Conservation (phyloP, 345 rosid genomes). For the Salix caprea region DNA sequence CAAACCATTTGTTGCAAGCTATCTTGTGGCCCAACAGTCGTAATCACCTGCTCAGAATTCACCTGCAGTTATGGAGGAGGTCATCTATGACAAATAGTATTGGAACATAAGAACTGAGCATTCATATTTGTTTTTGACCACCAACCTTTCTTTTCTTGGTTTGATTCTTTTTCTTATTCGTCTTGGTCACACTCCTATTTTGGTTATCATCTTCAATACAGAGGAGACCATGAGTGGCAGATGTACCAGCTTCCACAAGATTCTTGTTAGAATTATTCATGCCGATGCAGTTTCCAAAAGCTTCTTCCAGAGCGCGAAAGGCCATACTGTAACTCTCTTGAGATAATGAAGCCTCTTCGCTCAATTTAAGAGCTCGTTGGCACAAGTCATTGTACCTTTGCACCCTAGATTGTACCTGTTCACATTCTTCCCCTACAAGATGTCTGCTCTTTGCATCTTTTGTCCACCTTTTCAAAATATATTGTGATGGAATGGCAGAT, state of each 20-base stretch:
- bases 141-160: slow-evolving; percentile 64
- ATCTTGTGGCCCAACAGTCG: slow-evolving; percentile 49
- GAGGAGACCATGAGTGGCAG: slow-evolving; percentile 51
- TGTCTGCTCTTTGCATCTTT: slow-evolving; percentile 56
- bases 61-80: slow-evolving; percentile 35
- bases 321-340: slow-evolving; percentile 59
- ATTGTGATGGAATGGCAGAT: slow-evolving; percentile 52
- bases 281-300: slow-evolving; percentile 47
- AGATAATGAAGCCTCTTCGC: slow-evolving; percentile 60
- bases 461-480: slow-evolving; percentile 68
- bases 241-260: slow-evolving; percentile 43
- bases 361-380: slow-evolving; percentile 46
- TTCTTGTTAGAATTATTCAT: slow-evolving; percentile 48
- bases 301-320: slow-evolving; percentile 53
- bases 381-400: slow-evolving; percentile 55
- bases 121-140: slow-evolving; percentile 5
- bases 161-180: slow-evolving; percentile 57
- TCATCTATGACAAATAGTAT: neutral
- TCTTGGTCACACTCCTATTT: slow-evolving; percentile 39
- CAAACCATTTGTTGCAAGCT: slow-evolving; percentile 67
- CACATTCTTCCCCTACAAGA: slow-evolving; percentile 42
- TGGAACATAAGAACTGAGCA: neutral
- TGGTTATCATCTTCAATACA: slow-evolving; percentile 57
- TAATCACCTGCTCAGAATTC: slow-evolving; percentile 53
- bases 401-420: slow-evolving; percentile 45